Base-by-base conservation (phyloP, 768 basidiomycete genomes). In the Leccinum uliginosum region DNA sequence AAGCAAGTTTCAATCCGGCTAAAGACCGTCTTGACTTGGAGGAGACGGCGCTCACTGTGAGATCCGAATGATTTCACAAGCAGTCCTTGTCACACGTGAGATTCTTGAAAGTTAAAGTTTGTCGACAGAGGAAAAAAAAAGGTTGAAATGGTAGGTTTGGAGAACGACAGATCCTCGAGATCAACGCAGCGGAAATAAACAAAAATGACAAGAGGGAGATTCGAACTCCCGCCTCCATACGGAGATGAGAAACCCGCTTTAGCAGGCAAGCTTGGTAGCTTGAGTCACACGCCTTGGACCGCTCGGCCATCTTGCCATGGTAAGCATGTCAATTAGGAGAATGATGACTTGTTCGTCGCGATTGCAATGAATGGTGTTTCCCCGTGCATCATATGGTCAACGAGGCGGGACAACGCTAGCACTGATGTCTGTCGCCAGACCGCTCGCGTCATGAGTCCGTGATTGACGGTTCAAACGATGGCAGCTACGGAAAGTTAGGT, bases 231-330 rank as follows among this genome's bases (percentile, higher is more conserved):
- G 67, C 68, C 67, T 53, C 68, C 68, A 65, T 70, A 24, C 65
- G 63, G 65, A 68, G 65, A 66, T 66, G 66, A 68, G 65, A 66
- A 66, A 66, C 65, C 65, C 57, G 66, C 65, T 24, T 56, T 6
- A 49, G 65, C 66, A 66, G 66, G 65, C 58, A 66, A 66, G 66
- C 65, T 56, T 61, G 27, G 21, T 51, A 71, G 76, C 79, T 81
- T 80, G 79, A 80, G 80, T 80, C 80, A 81, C 79, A 80, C 79
- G 80, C 79, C 80, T 79, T 80, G 70, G 79, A 80, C 79, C 79
- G 76, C 79, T 80, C 79, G 80, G 79, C 80, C 79, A 80, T 80
- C 78, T 79, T 79, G 77, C 77, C 77, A 52, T 58, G 49, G 15
- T 17, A 4, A 47, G 9, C 6, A 5, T 26, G 3, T 9, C 10